phyloP scores from a whole-genome alignment of 2,329 filamentous ascomycete species.

The Myotisia sp. region DNA sequence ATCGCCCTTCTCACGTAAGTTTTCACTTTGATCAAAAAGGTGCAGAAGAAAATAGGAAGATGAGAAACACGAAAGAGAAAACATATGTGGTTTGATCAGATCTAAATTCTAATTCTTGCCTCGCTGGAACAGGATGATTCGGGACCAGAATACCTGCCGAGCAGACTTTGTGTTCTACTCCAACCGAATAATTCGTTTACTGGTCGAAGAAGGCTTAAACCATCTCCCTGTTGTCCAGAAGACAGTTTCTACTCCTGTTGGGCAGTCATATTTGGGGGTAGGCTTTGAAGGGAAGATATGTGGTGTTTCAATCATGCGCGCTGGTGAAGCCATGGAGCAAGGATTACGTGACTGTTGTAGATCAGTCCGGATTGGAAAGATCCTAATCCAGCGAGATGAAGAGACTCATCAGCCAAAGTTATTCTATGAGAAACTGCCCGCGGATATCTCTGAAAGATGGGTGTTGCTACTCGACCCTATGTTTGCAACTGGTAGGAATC shows the following conservation, averaged over 20 bases:
- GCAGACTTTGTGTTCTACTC: constrained; percentile 99
- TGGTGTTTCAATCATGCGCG: constrained; percentile 95
- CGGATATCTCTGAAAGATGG: constrained; percentile 86
- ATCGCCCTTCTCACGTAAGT: constrained; percentile 95
- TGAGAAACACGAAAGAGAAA: too few relatives aligned
- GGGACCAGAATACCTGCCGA: constrained; percentile 74
- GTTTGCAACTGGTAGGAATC: constrained; percentile 77
- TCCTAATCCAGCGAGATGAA: constrained; percentile 92
- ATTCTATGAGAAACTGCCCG: constrained; percentile 94
- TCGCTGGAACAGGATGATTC: constrained; percentile 59
- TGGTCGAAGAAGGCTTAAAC: constrained; percentile 95
- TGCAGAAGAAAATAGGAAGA: too few relatives aligned
- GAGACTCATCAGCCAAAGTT: constrained; percentile 83
- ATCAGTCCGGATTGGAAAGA: constrained; percentile 96
- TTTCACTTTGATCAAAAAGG: too few relatives aligned
- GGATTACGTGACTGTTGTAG: constrained; percentile 91
- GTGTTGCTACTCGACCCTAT: constrained; percentile 93
- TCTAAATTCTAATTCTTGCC: neutral
- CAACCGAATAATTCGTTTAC: constrained; percentile 88
- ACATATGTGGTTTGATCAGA: too few relatives aligned
- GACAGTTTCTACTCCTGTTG: constrained; percentile 79
- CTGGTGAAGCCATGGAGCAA: constrained; percentile 97
- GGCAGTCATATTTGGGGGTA: constrained; percentile 74
- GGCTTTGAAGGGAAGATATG: constrained; percentile 97
- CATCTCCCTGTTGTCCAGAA: constrained; percentile 86